Evolutionary conservation across 768 basidiomycete genomes (phyloP).

Genomic region (Royoungia palumana): DNA sequence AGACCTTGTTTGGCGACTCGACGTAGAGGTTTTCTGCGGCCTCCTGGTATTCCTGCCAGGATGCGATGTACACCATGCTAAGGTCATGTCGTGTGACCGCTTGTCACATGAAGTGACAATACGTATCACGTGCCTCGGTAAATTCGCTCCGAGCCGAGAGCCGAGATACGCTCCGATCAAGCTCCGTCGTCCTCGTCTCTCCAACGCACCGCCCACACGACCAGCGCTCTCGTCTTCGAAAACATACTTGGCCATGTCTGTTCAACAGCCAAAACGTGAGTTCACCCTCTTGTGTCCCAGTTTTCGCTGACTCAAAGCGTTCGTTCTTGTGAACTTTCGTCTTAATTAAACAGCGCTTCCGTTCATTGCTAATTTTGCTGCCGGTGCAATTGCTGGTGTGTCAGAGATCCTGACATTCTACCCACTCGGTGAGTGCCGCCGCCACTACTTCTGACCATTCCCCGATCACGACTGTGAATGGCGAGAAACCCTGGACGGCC

Average conservation of each 20-base stretch:
- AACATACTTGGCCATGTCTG: slow-evolving; percentile 17
- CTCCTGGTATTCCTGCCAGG: slow-evolving; percentile 89
- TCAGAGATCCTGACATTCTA: slow-evolving; percentile 84
- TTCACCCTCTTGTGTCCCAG: background rate
- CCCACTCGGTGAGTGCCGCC: slow-evolving; percentile 68
- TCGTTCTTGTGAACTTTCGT: no score
- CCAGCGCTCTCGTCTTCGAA: background rate
- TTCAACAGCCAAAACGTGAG: slow-evolving; percentile 34
- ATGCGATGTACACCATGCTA: slow-evolving; percentile 72
- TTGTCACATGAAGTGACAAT: slow-evolving; percentile 10
- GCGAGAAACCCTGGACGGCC: no score
- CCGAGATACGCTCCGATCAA: background rate
- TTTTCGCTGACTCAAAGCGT: background rate
- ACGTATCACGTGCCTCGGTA: slow-evolving; percentile 12
- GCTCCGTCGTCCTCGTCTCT: background rate
- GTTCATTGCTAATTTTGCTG: slow-evolving; percentile 85
- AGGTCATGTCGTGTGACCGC: slow-evolving; percentile 11
- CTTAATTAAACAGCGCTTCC: slow-evolving; percentile 58
- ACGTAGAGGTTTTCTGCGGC: slow-evolving; percentile 84
- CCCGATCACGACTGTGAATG: no score
- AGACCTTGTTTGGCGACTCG: slow-evolving; percentile 72
- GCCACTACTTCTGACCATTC: background rate
- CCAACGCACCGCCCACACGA: background rate
- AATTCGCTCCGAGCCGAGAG: background rate
- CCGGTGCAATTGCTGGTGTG: slow-evolving; percentile 94